Conservation (phyloP, 2,329 filamentous ascomycete genomes). For the Aspergillus sp. region DNA sequence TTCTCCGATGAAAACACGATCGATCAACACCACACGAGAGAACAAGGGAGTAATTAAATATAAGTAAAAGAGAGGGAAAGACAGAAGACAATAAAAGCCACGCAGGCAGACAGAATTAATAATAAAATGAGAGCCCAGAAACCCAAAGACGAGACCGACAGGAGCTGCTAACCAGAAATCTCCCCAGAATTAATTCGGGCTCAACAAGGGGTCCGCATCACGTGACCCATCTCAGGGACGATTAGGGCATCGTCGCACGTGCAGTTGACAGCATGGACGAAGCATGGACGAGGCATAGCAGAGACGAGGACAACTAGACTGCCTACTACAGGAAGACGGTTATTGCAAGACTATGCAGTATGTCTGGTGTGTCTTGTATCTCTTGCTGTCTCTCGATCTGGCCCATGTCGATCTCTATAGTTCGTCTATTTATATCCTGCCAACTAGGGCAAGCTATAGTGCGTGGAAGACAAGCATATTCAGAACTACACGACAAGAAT, state of each 20-base stretch:
- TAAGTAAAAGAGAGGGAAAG: not conserved
- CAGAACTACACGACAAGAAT: not conserved
- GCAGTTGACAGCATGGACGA: not conserved
- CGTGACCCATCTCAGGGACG: too few relatives aligned
- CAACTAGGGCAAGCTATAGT: not conserved
- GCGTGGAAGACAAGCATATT: too few relatives aligned
- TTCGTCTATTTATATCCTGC: not conserved
- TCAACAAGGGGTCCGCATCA: too few relatives aligned
- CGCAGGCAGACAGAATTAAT: too few relatives aligned
- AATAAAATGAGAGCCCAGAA: too few relatives aligned
- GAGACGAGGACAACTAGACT: not conserved
- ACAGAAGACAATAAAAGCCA: slow-evolving; percentile 1
- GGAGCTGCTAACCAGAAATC: too few relatives aligned
- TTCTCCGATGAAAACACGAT: not conserved
- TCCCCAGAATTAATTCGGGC: too few relatives aligned
- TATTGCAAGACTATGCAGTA: too few relatives aligned
- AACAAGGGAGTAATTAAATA: not conserved
- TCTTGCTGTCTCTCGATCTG: not conserved
- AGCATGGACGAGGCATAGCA: not conserved
- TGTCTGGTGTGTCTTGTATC: not conserved
- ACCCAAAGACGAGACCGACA: too few relatives aligned
- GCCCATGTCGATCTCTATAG: not conserved
- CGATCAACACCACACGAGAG: not conserved
- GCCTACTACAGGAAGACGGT: too few relatives aligned
- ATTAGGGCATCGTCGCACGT: too few relatives aligned